Evolutionary conservation across 1,139 yeast species (phyloP), one percentile per base, ranked within the genome.

Genomic region (Geotrichum histeridarum): DNA sequence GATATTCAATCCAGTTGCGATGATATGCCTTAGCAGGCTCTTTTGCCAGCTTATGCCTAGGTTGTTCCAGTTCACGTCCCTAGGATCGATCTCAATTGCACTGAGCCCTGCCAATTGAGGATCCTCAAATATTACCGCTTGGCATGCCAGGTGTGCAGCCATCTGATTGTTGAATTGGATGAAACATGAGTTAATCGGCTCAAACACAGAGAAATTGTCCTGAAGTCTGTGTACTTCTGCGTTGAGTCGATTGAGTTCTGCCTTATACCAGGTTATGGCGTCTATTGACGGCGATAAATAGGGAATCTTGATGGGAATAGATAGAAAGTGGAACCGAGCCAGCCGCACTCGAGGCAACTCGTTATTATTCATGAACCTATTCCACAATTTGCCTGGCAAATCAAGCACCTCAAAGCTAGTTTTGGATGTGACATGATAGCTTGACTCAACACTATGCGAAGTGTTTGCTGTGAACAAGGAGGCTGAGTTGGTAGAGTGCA

Each of bases 1-100:
- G 14, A 77, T 68, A 59, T 85, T 74, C 5, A 81, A 76, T 11
- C 82, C 73, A 57, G 76, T 71, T 0, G 91, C 86, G 37, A 76
- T 69, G 8, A 77, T 61, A 51, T 74, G 72, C 15, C 58, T 38
- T 30, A 48, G 9, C 15, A 54, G 35, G 17, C 50, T 15, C 15
- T 45, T 46, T n/a, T 46, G 39, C 58, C 58, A 56, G 15, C 51
- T 44, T 35, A 56, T 45, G 17, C 50, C 56, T 42, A 67, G 49
- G 48, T 68, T 68, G 1, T 55, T 33, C 73, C 73, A 69, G 1
- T 65, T 56, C 1, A 69, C 57, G 31, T 66, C 70, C 5, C 60
- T 57, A 1, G 69, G 66, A 49, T 64, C 65, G 4, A 67, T 64
- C 42, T 63, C 61, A 46, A 59, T 46, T 7, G 51, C 57, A 9